These are phyloP conservation scores for Trametes cubensis DNA, from an alignment of 768 basidiomycete species.

Conservation along the genomic window DNA sequence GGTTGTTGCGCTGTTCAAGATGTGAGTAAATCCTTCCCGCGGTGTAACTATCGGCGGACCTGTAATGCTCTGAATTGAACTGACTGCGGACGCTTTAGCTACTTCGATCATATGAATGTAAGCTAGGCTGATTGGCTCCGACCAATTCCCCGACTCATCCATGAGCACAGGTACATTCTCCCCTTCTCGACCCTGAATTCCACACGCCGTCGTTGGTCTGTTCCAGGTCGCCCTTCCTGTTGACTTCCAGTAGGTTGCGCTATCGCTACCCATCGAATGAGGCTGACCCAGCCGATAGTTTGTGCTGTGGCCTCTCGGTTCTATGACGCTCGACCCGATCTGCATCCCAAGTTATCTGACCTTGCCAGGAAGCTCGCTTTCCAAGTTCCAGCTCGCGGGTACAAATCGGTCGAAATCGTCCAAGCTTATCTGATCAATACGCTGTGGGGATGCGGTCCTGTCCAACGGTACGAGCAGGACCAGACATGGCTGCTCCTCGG, in stretches of 20 bases:
- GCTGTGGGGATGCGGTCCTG: constrained; percentile 91
- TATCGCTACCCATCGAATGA: neutral
- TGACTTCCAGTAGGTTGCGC: constrained; percentile 80
- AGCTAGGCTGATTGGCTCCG: constrained; percentile 32
- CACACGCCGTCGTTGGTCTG: constrained; percentile 95
- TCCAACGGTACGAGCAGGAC: constrained; percentile 96
- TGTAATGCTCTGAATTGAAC: neutral
- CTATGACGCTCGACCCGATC: constrained; percentile 78
- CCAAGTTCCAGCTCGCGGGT: constrained; percentile 79
- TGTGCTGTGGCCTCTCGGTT: constrained; percentile 95
- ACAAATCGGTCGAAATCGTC: constrained; percentile 93
- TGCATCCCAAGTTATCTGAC: constrained; percentile 78
- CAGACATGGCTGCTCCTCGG: constrained; percentile 90
- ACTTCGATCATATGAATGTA: constrained; percentile 77
- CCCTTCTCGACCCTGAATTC: constrained; percentile 82
- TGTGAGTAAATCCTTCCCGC: constrained; percentile 53
- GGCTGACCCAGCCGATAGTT: constrained; percentile 49
- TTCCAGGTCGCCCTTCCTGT: constrained; percentile 90
- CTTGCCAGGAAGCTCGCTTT: constrained; percentile 89
- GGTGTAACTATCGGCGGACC: constrained; percentile 5
- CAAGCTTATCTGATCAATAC: constrained; percentile 92
- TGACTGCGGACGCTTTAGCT: constrained; percentile 45
- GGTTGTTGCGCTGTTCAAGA: constrained; percentile 88
- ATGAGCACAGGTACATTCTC: constrained; percentile 65
- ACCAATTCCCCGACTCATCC: constrained; percentile 20